phyloP scores from a whole-genome alignment of 345 rosid species.

The Syzygium aqueum region DNA sequence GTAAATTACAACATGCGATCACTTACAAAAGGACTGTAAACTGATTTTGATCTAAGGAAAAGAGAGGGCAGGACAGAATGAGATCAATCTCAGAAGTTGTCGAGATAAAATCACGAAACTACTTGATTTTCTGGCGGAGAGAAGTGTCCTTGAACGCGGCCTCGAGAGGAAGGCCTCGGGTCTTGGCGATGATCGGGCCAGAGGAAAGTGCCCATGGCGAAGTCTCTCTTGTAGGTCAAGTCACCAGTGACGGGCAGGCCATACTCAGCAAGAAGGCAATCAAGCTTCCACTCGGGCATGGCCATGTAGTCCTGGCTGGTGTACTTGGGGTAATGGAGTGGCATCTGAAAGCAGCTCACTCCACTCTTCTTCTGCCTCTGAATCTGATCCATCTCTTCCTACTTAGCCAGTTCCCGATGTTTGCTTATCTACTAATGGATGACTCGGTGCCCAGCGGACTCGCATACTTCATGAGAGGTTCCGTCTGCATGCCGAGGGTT shows the following conservation, averaged over 20 bases:
- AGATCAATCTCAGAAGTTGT: background rate
- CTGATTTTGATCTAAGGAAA: background rate
- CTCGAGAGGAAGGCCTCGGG: background rate
- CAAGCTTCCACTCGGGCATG: slow-evolving; percentile 59
- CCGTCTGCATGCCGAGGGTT: slow-evolving; percentile 3
- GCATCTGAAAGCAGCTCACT: slow-evolving; percentile 35
- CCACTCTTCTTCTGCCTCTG: slow-evolving; percentile 8
- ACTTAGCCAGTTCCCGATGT: background rate
- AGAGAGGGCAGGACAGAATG: background rate
- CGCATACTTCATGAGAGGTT: background rate
- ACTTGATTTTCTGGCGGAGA: slow-evolving; percentile 1
- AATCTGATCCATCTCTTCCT: background rate
- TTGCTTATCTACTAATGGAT: background rate
- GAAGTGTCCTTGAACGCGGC: background rate
- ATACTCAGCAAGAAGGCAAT: slow-evolving; percentile 38
- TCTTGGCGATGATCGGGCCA: slow-evolving; percentile 19
- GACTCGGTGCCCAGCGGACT: background rate
- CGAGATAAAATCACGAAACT: background rate
- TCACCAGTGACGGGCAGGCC: slow-evolving; percentile 30
- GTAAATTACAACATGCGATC: background rate
- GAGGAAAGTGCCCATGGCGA: slow-evolving; percentile 51
- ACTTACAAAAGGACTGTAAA: background rate
- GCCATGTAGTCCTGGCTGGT: slow-evolving; percentile 35
- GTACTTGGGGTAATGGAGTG: slow-evolving; percentile 54
- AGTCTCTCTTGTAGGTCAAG: slow-evolving; percentile 31